A percentile compares a stretch with the other conserved stretches of the same genome.
Conservation (phyloP, 768 basidiomycete genomes). For the Tephrocybe sp. region DNA sequence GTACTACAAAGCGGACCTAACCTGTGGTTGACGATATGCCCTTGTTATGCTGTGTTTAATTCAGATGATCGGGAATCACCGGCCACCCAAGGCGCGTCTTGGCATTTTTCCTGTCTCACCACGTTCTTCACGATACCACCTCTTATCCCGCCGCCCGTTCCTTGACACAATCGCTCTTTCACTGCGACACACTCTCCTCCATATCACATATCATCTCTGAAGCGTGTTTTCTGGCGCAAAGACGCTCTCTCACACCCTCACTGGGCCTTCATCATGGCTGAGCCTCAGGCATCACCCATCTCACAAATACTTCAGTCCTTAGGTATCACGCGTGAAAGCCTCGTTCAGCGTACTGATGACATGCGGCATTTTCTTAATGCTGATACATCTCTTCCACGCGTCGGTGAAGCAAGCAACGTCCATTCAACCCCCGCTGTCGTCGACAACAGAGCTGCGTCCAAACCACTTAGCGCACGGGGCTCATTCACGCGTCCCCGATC, state of each 20-base stretch:
- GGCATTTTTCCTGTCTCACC: slow-evolving; percentile 15
- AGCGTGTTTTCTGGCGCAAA: not conserved
- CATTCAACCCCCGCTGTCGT: slow-evolving; percentile 33
- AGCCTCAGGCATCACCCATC: slow-evolving; percentile 60
- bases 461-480: slow-evolving; percentile 32
- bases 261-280: slow-evolving; percentile 32
- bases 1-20: too few species aligned
- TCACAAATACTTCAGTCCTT: slow-evolving; percentile 69
- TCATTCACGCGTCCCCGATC: slow-evolving; percentile 45
- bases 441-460: slow-evolving; percentile 34
- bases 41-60: too few species aligned
- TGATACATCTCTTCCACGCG: slow-evolving; percentile 48
- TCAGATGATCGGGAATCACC: slow-evolving; percentile 4
- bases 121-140: slow-evolving; percentile 7
- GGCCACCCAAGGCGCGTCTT: slow-evolving; percentile 7
- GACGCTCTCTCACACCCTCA: slow-evolving; percentile 5
- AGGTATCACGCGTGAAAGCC: slow-evolving; percentile 77
- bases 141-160: slow-evolving; percentile 2
- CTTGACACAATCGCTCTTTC: not conserved
- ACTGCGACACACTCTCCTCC: slow-evolving; percentile 3
- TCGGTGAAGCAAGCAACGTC: slow-evolving; percentile 35
- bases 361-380: slow-evolving; percentile 78
- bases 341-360: slow-evolving; percentile 68
- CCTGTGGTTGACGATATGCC: too few species aligned
- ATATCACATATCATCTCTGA: not conserved